These are phyloP conservation scores for Sclerotinia borealis DNA, from an alignment of 2,329 filamentous ascomycete species.

Conservation along the genomic window DNA sequence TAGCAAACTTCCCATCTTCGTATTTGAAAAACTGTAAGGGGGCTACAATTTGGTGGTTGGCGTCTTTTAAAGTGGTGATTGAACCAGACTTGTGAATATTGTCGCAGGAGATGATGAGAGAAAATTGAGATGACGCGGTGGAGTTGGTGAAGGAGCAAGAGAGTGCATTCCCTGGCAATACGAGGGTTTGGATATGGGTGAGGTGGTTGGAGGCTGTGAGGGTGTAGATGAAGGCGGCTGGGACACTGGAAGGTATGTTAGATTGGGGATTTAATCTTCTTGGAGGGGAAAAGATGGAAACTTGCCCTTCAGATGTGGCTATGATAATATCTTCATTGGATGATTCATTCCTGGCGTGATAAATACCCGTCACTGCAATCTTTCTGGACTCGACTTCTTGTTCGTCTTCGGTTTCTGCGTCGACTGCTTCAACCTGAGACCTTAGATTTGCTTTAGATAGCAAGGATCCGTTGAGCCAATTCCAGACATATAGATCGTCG, in stretches of 20 bases:
- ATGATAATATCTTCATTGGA: slow-evolving; percentile 40
- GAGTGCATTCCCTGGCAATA: slow-evolving; percentile 56
- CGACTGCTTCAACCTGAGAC: slow-evolving; percentile 35
- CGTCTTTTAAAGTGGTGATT: slow-evolving; percentile 34
- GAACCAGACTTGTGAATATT: slow-evolving; percentile 45
- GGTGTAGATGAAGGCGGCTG: slow-evolving; percentile 61
- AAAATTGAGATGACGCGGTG: slow-evolving; percentile 27
- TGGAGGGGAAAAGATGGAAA: slow-evolving; percentile 4
- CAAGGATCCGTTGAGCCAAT: slow-evolving; percentile 55
- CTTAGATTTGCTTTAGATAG: slow-evolving; percentile 50
- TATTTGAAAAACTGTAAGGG: slow-evolving; percentile 17
- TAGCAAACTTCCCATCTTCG: slow-evolving; percentile 10
- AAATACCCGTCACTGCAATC: slow-evolving; percentile 34
- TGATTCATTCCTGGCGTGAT: slow-evolving; percentile 27
- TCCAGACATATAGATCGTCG: slow-evolving; percentile 70
- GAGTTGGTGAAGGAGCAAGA: slow-evolving; percentile 13
- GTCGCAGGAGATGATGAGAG: slow-evolving; percentile 47
- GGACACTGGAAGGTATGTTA: slow-evolving; percentile 37
- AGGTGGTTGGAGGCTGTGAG: slow-evolving; percentile 46
- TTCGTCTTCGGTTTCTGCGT: not conserved
- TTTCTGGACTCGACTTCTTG: slow-evolving; percentile 23
- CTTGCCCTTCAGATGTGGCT: slow-evolving; percentile 54
- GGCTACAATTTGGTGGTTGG: slow-evolving; percentile 2
- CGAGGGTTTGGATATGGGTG: slow-evolving; percentile 43
- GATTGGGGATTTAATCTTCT: not conserved